A percentile compares a stretch with the other conserved stretches of the same genome.
These are phyloP conservation scores for Gynochthodes officinalis DNA, from an alignment of 257 asterid genomes.

Conservation along the genomic window DNA sequence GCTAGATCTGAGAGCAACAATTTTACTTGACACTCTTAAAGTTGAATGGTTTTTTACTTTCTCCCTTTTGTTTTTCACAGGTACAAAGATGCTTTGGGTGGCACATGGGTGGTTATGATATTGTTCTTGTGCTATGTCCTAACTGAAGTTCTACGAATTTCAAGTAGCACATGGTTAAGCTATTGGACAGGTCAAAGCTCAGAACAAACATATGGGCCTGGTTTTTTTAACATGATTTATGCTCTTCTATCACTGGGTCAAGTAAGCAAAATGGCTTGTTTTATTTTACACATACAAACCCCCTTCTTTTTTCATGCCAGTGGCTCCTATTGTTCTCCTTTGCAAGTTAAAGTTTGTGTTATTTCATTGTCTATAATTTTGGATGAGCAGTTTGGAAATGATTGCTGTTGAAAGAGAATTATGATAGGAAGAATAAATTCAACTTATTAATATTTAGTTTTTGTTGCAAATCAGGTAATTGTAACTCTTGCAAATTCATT, in stretches of 20 bases:
- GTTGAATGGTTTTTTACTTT: background rate
- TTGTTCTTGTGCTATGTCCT: slow-evolving; percentile 55
- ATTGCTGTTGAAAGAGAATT: background rate
- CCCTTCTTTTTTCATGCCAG: background rate
- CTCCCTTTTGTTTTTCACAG: slow-evolving; percentile 31
- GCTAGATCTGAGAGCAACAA: background rate
- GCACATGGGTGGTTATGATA: slow-evolving; percentile 74
- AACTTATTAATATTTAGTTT: background rate
- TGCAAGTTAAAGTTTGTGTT: background rate
- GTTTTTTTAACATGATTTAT: slow-evolving; percentile 75
- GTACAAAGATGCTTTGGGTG: slow-evolving; percentile 79
- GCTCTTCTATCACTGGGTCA: slow-evolving; percentile 64
- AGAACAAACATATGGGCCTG: slow-evolving; percentile 42
- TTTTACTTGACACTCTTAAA: background rate
- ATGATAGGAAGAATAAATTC: background rate
- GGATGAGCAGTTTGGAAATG: background rate
- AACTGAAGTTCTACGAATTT: slow-evolving; percentile 73
- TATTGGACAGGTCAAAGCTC: slow-evolving; percentile 81
- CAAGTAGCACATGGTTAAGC: slow-evolving; percentile 94
- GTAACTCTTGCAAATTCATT: slow-evolving; percentile 73
- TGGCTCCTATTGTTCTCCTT: background rate
- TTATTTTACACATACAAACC: background rate
- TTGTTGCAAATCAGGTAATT: slow-evolving; percentile 49
- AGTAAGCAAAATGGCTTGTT: slow-evolving; percentile 22
- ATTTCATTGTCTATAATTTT: background rate